These are phyloP conservation scores for Trichothecium roseum DNA, from an alignment of 2,329 filamentous ascomycete genomes.

Conservation along the genomic window DNA sequence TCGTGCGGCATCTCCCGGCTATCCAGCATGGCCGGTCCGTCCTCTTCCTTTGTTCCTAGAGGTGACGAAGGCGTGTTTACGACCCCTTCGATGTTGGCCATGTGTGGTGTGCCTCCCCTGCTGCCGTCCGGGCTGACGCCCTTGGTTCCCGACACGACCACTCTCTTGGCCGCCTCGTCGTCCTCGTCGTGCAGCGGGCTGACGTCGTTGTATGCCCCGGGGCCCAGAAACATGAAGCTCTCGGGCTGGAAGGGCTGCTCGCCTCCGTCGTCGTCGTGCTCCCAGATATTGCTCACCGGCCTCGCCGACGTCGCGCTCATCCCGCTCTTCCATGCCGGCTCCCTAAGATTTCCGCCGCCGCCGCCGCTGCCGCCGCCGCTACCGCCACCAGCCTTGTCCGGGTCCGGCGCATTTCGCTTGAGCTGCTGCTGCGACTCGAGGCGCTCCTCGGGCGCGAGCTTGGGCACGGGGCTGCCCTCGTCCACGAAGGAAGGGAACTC, in stretches of 20 bases:
- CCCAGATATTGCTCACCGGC: constrained; percentile 15
- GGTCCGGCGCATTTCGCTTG: no score
- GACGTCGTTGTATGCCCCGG: constrained; percentile 33
- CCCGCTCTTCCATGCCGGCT: neutral
- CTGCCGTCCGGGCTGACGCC: constrained; percentile 18
- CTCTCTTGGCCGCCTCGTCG: constrained; percentile 12
- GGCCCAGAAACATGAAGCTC: constrained; percentile 41
- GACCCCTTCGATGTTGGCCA: no score
- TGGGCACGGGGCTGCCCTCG: constrained; percentile 22
- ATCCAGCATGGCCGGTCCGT: constrained; percentile 18
- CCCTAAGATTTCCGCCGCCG: no score
- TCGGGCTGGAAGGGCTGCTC: constrained; percentile 39
- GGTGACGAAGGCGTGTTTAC: no score
- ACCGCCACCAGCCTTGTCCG: constrained; percentile 4
- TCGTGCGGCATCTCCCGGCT: constrained; percentile 20
- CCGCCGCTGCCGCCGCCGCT: constrained; percentile 3
- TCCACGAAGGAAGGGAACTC: constrained; percentile 45
- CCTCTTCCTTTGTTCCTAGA: neutral
- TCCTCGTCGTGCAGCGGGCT: constrained; percentile 32
- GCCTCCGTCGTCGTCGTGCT: constrained; percentile 16
- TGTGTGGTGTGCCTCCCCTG: constrained; percentile 15
- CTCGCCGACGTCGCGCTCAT: neutral
- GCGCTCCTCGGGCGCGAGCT: constrained; percentile 40
- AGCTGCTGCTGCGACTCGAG: constrained; percentile 41
- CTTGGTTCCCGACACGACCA: constrained; percentile 9